Percentiles rank a stretch among this genome's conserved stretches.
phyloP scores from a whole-genome alignment of 2,329 filamentous ascomycete species.

The Claviceps digitariae region DNA sequence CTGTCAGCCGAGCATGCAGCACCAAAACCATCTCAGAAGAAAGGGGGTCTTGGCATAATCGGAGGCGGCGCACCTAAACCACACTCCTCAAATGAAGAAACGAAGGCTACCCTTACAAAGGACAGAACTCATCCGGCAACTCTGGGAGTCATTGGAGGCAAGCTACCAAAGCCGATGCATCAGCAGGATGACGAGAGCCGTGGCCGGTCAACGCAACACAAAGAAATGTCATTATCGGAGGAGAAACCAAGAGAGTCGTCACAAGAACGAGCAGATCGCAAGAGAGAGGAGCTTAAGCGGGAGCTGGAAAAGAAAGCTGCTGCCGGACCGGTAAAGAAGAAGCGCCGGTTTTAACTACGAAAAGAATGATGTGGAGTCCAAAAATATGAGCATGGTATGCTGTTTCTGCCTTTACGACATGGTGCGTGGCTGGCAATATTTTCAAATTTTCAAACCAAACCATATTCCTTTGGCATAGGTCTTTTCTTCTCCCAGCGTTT shows the following conservation, averaged over 20 bases:
- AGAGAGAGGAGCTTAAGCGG: slow-evolving; percentile 35
- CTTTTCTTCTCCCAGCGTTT: background rate
- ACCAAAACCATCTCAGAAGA: slow-evolving; percentile 8
- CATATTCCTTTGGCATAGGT: background rate
- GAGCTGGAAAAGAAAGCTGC: slow-evolving; percentile 36
- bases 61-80: slow-evolving; percentile 19
- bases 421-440: background rate
- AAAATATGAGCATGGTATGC: background rate
- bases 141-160: slow-evolving; percentile 21
- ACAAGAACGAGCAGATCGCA: slow-evolving; percentile 33
- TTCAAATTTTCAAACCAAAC: background rate
- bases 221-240: slow-evolving; percentile 13
- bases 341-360: slow-evolving; percentile 34
- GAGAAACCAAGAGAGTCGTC: slow-evolving; percentile 27
- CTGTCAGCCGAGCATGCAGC: slow-evolving; percentile 11
- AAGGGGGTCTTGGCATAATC: slow-evolving; percentile 27
- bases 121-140: slow-evolving; percentile 9
- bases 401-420: background rate
- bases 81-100: slow-evolving; percentile 3
- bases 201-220: slow-evolving; percentile 10
- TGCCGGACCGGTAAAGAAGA: slow-evolving; percentile 40
- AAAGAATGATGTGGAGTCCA: background rate
- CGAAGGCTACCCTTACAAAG: background rate
- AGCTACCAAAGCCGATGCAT: slow-evolving; percentile 6
- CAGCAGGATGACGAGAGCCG: slow-evolving; percentile 13